Base-by-base conservation (phyloP, 495 filamentous ascomycete species). In the Aspergillus nidulans region DNA sequence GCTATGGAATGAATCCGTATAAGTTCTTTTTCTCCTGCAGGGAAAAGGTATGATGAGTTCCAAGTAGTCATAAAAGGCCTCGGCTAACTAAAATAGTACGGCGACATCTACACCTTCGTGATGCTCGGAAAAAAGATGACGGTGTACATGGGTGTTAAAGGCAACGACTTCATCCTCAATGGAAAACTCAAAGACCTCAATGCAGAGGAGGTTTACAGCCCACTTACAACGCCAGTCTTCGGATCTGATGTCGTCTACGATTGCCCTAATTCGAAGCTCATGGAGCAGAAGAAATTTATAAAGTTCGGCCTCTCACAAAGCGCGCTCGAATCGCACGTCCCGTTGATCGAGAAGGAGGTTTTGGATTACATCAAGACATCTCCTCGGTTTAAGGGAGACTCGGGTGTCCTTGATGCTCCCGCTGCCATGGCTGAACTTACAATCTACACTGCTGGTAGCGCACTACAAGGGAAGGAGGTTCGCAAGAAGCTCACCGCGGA, bases 281-380 rank as follows among this genome's bases (percentile, higher is more conserved):
- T 91, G 82, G 86, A 91, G 67, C 87, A 91, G 67, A 91, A 91
- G 72, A 89, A 84, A 86, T 91, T 95, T 68, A 85, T 92, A 81
- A 92, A 95, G 69, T 80, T 89, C 63, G 89, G 89, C 41, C 84
- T 95, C 44, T 89, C 88, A 25, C 83, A 82, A 36, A 77, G 85
- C 52, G 88, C 88, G 30, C 87, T 95, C 67, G 81, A 81, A 56
- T 81, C 82, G 23, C 90, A 92, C 60, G 89, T 91, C 2, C 85
- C 84, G 46, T 80, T 91, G 45, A 92, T 95, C 63, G 79, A 82
- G 59, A 79, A 85, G 56, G 89, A 95, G 69, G 85, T 90, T 36
- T 71, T 79, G 21, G 80, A 77, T 67, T 91, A 85, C 70, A 65
- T 90, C 68, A 85, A 86, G 67, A 69, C 74, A 41, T 82, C 75